Conservation (phyloP, 805 yeast genomes). For the Metschnikowia cubensis region DNA sequence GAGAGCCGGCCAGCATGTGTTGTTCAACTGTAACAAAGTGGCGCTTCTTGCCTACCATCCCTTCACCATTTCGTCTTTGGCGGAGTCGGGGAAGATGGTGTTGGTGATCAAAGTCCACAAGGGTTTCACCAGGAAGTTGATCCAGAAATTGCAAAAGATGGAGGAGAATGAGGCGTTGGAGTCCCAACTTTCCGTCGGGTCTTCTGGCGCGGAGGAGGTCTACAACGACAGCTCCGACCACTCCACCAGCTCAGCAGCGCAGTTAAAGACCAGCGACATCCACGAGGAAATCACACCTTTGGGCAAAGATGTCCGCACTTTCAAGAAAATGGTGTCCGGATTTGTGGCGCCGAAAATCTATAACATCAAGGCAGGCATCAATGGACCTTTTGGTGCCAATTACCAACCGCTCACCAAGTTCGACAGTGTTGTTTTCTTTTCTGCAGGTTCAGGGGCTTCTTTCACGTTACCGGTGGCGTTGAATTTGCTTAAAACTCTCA, state of each 20-base stretch:
- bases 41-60: constrained; percentile 43
- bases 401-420: constrained; percentile 40
- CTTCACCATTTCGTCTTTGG: constrained; percentile 41
- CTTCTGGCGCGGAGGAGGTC: neutral
- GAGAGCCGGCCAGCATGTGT: constrained; percentile 48
- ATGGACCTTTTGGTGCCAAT: constrained; percentile 47
- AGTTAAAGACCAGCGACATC: neutral
- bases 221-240: constrained; percentile 1
- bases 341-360: constrained; percentile 10
- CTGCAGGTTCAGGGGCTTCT: constrained; percentile 47
- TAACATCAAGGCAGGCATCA: constrained; percentile 33
- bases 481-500: constrained; percentile 31
- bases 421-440: constrained; percentile 36
- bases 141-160: constrained; percentile 23
- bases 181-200: neutral
- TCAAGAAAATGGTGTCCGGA: constrained; percentile 1
- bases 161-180: constrained; percentile 12
- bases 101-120: constrained; percentile 37
- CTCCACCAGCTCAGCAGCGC: constrained; percentile 1
- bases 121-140: constrained; percentile 42
- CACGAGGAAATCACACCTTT: neutral
- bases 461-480: constrained; percentile 44
- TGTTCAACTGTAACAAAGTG: constrained; percentile 38
- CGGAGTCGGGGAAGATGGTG: constrained; percentile 36
- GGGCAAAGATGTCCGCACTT: constrained; percentile 5